Evolutionary conservation across 768 basidiomycete genomes (phyloP).

Genomic region (Coprinopsis sp.): DNA sequence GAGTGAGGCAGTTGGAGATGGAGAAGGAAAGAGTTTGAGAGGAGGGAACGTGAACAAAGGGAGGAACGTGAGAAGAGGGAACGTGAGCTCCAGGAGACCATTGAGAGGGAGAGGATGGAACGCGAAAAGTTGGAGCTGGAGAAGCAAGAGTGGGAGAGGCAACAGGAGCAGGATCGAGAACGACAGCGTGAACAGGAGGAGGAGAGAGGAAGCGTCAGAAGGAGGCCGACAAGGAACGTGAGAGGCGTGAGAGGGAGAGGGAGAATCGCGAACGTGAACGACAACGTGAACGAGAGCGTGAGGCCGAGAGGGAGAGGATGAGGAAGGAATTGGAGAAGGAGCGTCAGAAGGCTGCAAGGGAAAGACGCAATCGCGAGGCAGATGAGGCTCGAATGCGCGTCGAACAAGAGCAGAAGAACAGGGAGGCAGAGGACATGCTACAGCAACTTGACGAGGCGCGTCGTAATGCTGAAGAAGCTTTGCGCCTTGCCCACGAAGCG

Average conservation of each 20-base stretch:
- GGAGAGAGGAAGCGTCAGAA: slow-evolving; percentile 7
- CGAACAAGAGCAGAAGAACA: slow-evolving; percentile 3
- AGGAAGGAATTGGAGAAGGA: slow-evolving; percentile 10
- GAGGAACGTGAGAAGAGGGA: slow-evolving; percentile 4
- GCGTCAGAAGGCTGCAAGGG: neutral
- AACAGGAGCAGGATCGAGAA: slow-evolving; percentile 4
- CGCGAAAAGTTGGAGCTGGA: neutral
- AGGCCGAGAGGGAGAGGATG: no score
- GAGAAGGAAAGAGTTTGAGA: slow-evolving; percentile 6
- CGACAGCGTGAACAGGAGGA: slow-evolving; percentile 1
- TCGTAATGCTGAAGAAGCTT: neutral
- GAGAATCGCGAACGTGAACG: neutral
- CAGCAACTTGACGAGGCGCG: neutral
- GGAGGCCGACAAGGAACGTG: neutral
- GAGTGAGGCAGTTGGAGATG: slow-evolving; percentile 7
- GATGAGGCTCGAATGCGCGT: neutral
- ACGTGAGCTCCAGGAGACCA: slow-evolving; percentile 1
- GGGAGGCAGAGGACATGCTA: slow-evolving; percentile 4
- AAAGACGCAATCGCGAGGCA: slow-evolving; percentile 3
- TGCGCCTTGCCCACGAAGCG: slow-evolving; percentile 1
- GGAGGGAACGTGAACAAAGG: slow-evolving; percentile 1
- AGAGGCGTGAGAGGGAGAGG: slow-evolving; percentile 3
- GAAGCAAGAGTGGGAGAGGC: neutral
- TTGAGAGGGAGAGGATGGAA: neutral
- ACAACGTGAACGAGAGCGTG: no score